Conservation (phyloP, 2,329 filamentous ascomycete genomes). For the Trichoderma sp. region DNA sequence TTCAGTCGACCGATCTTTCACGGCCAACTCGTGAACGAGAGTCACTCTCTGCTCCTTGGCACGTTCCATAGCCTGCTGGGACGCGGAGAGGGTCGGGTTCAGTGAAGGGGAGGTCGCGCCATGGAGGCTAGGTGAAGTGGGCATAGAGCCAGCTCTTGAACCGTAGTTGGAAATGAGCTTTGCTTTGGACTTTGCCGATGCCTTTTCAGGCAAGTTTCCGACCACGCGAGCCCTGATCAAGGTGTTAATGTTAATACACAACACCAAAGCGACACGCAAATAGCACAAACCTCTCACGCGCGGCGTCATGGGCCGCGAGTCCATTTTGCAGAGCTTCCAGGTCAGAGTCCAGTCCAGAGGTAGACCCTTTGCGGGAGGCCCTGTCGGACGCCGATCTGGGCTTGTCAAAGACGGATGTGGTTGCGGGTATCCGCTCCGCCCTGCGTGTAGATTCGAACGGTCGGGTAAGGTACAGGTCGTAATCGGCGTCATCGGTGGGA, state of each 20-base stretch:
- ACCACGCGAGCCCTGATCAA: slow-evolving; percentile 39
- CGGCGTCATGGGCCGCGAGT: slow-evolving; percentile 40
- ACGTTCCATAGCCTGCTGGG: slow-evolving; percentile 54
- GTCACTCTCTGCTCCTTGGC: slow-evolving; percentile 55
- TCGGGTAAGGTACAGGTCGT: slow-evolving; percentile 59
- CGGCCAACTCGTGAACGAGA: slow-evolving; percentile 63
- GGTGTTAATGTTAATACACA: slow-evolving; percentile 25
- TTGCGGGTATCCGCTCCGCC: slow-evolving; percentile 53
- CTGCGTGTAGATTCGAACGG: slow-evolving; percentile 50
- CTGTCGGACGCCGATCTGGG: slow-evolving; percentile 39
- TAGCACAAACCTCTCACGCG: slow-evolving; percentile 40
- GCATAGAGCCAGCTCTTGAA: slow-evolving; percentile 45
- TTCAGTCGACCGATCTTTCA: slow-evolving; percentile 52
- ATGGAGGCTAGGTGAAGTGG: slow-evolving; percentile 58
- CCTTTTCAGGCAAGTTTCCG: slow-evolving; percentile 39
- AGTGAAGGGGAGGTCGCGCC: slow-evolving; percentile 56
- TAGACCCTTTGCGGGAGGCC: slow-evolving; percentile 39
- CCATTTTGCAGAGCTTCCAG: slow-evolving; percentile 52
- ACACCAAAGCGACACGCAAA: slow-evolving; percentile 23
- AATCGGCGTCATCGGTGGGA: slow-evolving; percentile 49
- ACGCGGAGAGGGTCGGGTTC: slow-evolving; percentile 51
- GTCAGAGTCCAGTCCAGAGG: slow-evolving; percentile 51
- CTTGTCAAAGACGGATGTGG: slow-evolving; percentile 53
- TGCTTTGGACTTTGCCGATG: slow-evolving; percentile 43
- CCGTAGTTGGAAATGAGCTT: slow-evolving; percentile 46